Base-by-base conservation (phyloP, 1,284 basidiomycete genomes). In the Grifola frondosa region DNA sequence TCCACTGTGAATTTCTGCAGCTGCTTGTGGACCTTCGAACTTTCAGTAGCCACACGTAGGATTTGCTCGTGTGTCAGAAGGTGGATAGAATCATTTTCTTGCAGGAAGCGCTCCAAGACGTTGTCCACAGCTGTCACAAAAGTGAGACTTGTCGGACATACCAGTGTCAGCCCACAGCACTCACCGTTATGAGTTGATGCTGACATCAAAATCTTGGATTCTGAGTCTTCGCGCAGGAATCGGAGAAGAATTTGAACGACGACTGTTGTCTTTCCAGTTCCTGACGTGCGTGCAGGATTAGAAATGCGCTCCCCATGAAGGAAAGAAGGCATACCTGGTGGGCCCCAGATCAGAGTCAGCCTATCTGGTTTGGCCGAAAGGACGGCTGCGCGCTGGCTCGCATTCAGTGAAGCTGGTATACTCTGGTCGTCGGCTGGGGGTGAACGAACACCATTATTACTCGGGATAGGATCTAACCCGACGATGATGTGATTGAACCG, bases 221-320 rank as follows among this genome's bases (percentile, higher is more conserved):
- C 57, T 3, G 69, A 63, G 6, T 62, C 52, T 19, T 60, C 48
- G 13, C 54, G 59, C 11, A 84, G 48, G 23, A 80, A 67, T 23
- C 66, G 66, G 12, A 64, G 63, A 11, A 84, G 67, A 30, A 83
- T 80, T 44, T 79, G 71, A 2, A 84, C 72, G 2, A 84, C 78
- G 1, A 84, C 81, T 0, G 80, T 83, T 0, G 81, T 84, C 60
- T 84, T 85, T 24, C 82, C 81, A 0, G 81, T 84, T 1, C 81
- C 81, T 82, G 36, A 20, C 29, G 9, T 10, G 7, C 8, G 12
- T 15, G 35, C 6, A 35, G 28, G 23, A 12, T 9, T 21, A 8
- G 9, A 31, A 3, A 5, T 25, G 12, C 20, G 3, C 11, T 16
- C 26, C 16, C 6, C n/a, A 26, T 4, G 13, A 12, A 12, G 20